A percentile compares a stretch with the other conserved stretches of the same genome.
Conservation (phyloP, 2,329 filamentous ascomycete species). For the Didymella sp. region DNA sequence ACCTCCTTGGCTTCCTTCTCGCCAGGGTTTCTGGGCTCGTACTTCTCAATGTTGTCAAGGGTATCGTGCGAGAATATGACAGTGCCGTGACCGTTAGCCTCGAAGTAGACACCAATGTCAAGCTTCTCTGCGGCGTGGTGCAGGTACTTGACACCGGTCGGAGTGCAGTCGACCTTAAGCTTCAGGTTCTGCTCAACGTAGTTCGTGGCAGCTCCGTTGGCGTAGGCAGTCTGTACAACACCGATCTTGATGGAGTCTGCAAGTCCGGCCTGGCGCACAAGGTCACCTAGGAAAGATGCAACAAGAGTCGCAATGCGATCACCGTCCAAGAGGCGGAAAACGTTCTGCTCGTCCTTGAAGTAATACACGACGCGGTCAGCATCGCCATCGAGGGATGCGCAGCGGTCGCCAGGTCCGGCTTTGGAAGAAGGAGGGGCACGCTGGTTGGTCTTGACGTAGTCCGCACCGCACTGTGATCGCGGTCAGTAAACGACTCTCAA, state of each 20-base stretch:
- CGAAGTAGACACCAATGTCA: constrained; percentile 97
- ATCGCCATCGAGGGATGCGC: constrained; percentile 92
- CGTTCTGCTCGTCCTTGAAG: constrained; percentile 80
- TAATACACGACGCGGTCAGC: constrained; percentile 97
- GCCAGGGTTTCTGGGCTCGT: constrained; percentile 86
- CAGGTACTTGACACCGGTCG: constrained; percentile 95
- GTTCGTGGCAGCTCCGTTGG: constrained; percentile 91
- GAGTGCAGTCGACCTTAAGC: constrained; percentile 89
- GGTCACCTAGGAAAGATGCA: constrained; percentile 90
- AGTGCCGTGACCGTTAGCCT: constrained; percentile 97
- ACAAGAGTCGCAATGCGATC: constrained; percentile 96
- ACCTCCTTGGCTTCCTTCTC: constrained; percentile 89
- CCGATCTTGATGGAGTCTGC: constrained; percentile 84
- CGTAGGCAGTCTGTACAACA: constrained; percentile 96
- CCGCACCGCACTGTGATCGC: constrained; percentile 77
- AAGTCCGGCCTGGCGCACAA: constrained; percentile 80
- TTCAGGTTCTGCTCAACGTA: constrained; percentile 89
- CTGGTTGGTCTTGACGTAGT: constrained; percentile 97
- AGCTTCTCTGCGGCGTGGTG: constrained; percentile 96
- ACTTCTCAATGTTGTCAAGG: constrained; percentile 76
- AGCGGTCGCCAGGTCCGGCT: constrained; percentile 76
- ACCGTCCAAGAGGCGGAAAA: constrained; percentile 92
- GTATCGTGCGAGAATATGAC: constrained; percentile 91
- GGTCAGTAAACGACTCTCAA: constrained; percentile 18
- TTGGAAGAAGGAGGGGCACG: constrained; percentile 84